Base-by-base conservation (phyloP, 371 early-diverging fungal species). In the Vittaforma corneae region DNA sequence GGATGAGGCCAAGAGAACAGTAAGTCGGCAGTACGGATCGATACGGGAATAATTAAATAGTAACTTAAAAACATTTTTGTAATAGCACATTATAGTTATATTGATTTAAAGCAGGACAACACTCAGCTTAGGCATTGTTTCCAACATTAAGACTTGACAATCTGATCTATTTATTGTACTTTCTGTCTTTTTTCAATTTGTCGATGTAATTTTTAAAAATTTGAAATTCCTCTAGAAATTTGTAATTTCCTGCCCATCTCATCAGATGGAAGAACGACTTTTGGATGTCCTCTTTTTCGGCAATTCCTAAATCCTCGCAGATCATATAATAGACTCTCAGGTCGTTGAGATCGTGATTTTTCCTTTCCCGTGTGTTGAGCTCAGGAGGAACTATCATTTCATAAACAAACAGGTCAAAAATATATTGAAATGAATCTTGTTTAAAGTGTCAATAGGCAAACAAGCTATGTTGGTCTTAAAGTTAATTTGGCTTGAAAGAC, bases 301-400 rank as follows among this genome's bases (percentile, higher is more conserved):
- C 47, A 42, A 74, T 61, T 18, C 56, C 61, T 18, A 70, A 34
- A 3, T 67, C 59, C 42, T 71, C 68, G 54, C 75, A 74, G 28
- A 67, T 30, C 35, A 66, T 46, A 37, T 68, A 74, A 54, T 62
- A 65, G 32, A 68, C 42, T 30, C 62, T 58, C 14, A 74, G 52
- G 20, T 50, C 42, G 24, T 65, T 57, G 11, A 71, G 30, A 52
- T 74, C 75, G 45, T 38, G 67, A 16, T 60, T 55, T n/a, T 51
- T 57, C 29, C 75, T 54, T 60, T 74, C 75, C 46, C 64, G 62
- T 24, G 68, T 71, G 37, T 62, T 48, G 24, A 68, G 33, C 18
- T 50, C 48, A 5, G 75, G 72, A 29, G 75, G 75, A 38, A 71
- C 60, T 26, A 71, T 26, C 75, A 74, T 74, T 11, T 54, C 34